Evolutionary conservation across 2,329 filamentous ascomycete species (phyloP), one percentile per base, ranked within the genome.

Genomic region (Gnomoniopsis smithogilvyi): DNA sequence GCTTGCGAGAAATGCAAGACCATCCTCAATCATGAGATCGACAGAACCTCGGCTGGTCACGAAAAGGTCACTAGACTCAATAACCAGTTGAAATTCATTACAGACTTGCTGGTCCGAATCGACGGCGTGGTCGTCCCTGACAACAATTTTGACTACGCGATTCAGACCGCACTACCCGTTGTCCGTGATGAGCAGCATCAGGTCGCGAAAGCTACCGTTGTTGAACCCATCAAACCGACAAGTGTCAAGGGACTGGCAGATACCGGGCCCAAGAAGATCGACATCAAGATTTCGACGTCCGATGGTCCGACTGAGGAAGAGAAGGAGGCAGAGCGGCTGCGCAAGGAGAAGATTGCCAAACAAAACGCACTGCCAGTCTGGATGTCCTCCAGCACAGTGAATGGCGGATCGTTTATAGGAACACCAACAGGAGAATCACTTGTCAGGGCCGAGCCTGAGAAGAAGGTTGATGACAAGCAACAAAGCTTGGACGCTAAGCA

Each of bases 1-100:
- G 76, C 89, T 50, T 99, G 95, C 73, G 88, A 93, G 69, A 85
- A 87, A 53, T 99, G 95, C 74, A 80, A 82, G 21, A 79, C 78
- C 56, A 74, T 84, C 2, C 79, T 96, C 24, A 80, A 83, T 0
- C 85, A 85, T 56, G 85, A 89, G 63, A 81, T 85, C 43, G 85
- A 90, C 61, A 85, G 86, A 41, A 82, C 86, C 58, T 83, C 87
- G 12, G 86, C 88, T 34, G 89, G 88, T 10, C 86, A 89, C 62
- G 88, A 91, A 72, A 84, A 89, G 66, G 88, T 88, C 50, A 89
- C 87, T 22, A 81, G 86, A 50, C 78, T 95, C 67, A 94, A 94
- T 73, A 85, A 87, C 66, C 88, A 94, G 70, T 88, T 94, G 72
- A 87, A 87, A 65, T 91, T 91, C 67, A 87, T 95, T 64, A 88